These are phyloP conservation scores for Rubus parviflorus DNA, from an alignment of 306 rosid genomes.

Conservation along the genomic window DNA sequence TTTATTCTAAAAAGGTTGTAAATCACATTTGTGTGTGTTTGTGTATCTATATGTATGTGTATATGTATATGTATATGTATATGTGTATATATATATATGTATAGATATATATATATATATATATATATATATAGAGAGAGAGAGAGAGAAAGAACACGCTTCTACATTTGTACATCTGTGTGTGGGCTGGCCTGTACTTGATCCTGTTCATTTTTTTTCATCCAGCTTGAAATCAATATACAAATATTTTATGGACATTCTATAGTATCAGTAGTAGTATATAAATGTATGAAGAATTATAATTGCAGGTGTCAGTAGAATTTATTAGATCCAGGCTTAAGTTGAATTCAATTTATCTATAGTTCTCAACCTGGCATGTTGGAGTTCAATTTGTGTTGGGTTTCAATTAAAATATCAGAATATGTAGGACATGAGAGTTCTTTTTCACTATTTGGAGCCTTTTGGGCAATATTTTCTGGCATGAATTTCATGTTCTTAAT, in stretches of 20 bases:
- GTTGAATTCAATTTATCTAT: neutral
- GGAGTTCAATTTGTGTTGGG: neutral
- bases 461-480: constrained; percentile 3
- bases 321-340: neutral
- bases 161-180: too few species aligned
- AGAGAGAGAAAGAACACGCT: too few species aligned
- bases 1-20: neutral
- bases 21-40: neutral
- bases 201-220: neutral
- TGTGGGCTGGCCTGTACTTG: neutral
- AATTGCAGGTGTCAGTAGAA: neutral
- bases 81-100: neutral
- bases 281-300: neutral
- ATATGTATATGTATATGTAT: neutral
- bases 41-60: neutral
- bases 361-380: neutral
- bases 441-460: neutral
- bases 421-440: neutral
- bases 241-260: neutral
- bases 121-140: neutral
- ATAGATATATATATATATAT: neutral
- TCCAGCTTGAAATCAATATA: neutral
- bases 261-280: neutral
- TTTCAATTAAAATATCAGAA: neutral
- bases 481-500: constrained; percentile 7